A percentile compares a stretch with the other conserved stretches of the same genome.
Evolutionary conservation across 257 asterid species (phyloP).

Genomic region (Solanum bukasovii): DNA sequence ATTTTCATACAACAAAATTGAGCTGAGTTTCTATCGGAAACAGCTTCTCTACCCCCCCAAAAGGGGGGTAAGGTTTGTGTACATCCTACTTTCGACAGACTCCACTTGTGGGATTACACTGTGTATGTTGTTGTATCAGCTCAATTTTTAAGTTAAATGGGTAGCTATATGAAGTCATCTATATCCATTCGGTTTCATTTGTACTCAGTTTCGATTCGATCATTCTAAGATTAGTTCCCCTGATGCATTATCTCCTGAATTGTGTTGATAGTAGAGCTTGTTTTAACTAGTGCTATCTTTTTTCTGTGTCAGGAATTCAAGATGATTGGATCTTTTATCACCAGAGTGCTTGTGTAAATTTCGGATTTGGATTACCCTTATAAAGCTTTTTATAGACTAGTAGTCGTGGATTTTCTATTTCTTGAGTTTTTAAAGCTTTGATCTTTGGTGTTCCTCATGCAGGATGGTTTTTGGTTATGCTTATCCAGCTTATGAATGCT

Average conservation of each 20-base stretch:
- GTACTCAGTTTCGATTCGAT: not conserved
- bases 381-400: not conserved
- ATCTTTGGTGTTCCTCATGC: conserved; percentile 14
- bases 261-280: not conserved
- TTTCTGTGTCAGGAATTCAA: conserved; percentile 45
- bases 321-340: conserved; percentile 85
- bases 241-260: not conserved
- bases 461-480: conserved; percentile 86
- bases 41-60: rapidly evolving
- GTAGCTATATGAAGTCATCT: not conserved
- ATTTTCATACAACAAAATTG: not conserved
- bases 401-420: not conserved
- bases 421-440: not conserved
- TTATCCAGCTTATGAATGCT: conserved; percentile 91
- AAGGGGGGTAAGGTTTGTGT: not conserved
- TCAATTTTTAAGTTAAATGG: not conserved
- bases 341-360: conserved; percentile 75
- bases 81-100: not conserved
- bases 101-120: not conserved
- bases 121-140: not conserved
- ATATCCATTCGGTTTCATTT: not conserved
- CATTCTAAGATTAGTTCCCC: not conserved
- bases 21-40: not conserved
- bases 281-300: conserved; percentile 3
- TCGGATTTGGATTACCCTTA: not conserved